phyloP scores from a whole-genome alignment of 805 yeast species.

The Maudiozyma saulgeensis region DNA sequence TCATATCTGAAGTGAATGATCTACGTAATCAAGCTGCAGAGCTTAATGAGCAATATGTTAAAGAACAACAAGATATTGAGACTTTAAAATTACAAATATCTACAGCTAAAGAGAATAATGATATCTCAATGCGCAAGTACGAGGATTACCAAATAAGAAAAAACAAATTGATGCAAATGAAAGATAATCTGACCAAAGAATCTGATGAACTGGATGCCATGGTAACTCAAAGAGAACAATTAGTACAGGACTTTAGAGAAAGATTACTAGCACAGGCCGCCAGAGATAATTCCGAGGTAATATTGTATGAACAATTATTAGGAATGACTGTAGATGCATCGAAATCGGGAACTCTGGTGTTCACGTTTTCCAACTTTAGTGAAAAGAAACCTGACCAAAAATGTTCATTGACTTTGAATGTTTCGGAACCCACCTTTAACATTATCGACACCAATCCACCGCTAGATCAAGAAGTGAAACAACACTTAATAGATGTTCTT shows the following conservation, averaged over 20 bases:
- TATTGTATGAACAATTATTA: constrained; percentile 41
- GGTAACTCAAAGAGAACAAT: constrained; percentile 26
- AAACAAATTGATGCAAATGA: constrained; percentile 26
- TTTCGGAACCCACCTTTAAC: constrained; percentile 34
- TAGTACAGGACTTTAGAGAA: constrained; percentile 28
- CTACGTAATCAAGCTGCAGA: constrained; percentile 21
- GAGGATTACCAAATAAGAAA: constrained; percentile 32
- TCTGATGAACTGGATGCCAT: constrained; percentile 29
- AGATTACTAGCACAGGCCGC: constrained; percentile 36
- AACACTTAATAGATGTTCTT: constrained; percentile 6
- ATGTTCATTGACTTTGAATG: constrained; percentile 38
- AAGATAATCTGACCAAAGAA: constrained; percentile 21
- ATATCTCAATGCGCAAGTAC: constrained; percentile 30
- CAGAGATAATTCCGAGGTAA: constrained; percentile 43
- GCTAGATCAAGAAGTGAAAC: constrained; percentile 31
- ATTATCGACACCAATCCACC: constrained; percentile 24
- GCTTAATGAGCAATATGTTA: constrained; percentile 23
- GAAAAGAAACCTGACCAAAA: constrained; percentile 34
- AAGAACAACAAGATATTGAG: constrained; percentile 10
- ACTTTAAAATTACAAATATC: constrained; percentile 20
- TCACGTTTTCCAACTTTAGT: constrained; percentile 42
- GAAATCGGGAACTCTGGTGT: constrained; percentile 33
- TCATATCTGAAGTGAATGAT: constrained; percentile 6
- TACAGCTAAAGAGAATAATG: constrained; percentile 18
- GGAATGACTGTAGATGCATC: constrained; percentile 49